Percentiles rank a stretch among this genome's conserved stretches.
These are phyloP conservation scores for Saururus chinensis DNA, from an alignment of 164 flowering plant genomes.

Conservation along the genomic window DNA sequence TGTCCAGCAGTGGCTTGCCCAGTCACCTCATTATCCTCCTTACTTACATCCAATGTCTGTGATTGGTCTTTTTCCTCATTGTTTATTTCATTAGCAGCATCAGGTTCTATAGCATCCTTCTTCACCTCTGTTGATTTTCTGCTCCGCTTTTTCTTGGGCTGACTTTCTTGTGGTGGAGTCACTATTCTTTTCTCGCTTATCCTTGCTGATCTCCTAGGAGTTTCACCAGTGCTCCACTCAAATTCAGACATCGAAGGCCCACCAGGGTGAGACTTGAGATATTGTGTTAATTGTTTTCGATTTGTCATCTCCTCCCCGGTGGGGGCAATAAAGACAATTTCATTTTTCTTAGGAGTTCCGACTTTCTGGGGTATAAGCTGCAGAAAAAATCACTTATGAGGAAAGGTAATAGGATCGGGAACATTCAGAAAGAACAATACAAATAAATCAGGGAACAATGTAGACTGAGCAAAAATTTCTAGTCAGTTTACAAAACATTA, in stretches of 20 bases:
- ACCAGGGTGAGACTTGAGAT: conserved; percentile 34
- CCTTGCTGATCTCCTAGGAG: conserved; percentile 47
- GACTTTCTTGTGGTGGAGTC: background rate
- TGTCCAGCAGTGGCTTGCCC: background rate
- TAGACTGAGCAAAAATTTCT: background rate
- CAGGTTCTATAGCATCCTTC: background rate
- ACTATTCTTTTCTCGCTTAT: conserved; percentile 24
- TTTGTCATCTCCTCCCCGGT: conserved; percentile 43
- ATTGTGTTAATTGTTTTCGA: conserved; percentile 27
- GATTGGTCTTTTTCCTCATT: background rate
- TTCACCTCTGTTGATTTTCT: background rate
- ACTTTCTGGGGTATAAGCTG: conserved; percentile 32
- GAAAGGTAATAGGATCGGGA: background rate
- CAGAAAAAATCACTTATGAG: background rate
- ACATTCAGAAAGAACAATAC: background rate
- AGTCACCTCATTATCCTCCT: background rate
- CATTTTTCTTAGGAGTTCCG: conserved; percentile 24
- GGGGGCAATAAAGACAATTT: conserved; percentile 28
- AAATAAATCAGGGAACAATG: background rate
- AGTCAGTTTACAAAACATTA: too few species aligned
- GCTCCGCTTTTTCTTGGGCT: background rate
- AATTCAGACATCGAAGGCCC: conserved; percentile 31
- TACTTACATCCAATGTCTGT: background rate
- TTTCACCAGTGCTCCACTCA: conserved; percentile 46
- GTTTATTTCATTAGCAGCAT: background rate